These are phyloP conservation scores for Fusarium armeniacum DNA, from an alignment of 2,329 filamentous ascomycete genomes.

Conservation along the genomic window DNA sequence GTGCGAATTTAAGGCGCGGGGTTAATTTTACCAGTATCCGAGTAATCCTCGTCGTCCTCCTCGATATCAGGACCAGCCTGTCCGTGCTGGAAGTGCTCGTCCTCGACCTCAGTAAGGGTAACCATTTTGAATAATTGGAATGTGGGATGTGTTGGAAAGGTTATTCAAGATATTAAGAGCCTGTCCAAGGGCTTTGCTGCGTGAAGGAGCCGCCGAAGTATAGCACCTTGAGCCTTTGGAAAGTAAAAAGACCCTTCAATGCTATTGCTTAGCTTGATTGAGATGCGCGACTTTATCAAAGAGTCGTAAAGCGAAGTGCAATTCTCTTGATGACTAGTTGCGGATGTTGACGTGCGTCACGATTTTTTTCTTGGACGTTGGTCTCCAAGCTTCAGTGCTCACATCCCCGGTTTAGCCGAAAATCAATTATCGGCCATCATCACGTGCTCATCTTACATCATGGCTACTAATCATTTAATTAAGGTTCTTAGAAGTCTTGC, in stretches of 20 bases:
- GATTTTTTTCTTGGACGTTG: conserved; percentile 49
- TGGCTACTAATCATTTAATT: not conserved
- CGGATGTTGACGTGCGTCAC: conserved; percentile 47
- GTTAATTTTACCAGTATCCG: conserved; percentile 81
- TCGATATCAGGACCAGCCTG: conserved; percentile 82
- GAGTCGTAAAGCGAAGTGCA: conserved; percentile 28
- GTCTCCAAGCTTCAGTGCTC: conserved; percentile 13
- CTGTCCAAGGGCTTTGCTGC: conserved; percentile 25
- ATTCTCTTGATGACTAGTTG: conserved; percentile 38
- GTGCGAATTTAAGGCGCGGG: conserved; percentile 12
- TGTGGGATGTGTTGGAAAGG: conserved; percentile 10
- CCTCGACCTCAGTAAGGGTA: conserved; percentile 95
- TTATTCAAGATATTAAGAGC: conserved; percentile 23
- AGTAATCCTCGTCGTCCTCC: conserved; percentile 94
- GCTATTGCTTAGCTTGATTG: not conserved
- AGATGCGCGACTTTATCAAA: conserved; percentile 6
- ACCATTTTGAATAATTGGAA: conserved; percentile 76
- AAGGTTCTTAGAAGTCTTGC: not conserved
- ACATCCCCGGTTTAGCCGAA: conserved; percentile 46
- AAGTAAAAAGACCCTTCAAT: not conserved
- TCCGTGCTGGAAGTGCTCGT: conserved; percentile 88
- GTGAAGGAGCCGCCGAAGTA: conserved; percentile 5
- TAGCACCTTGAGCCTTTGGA: conserved; percentile 6
- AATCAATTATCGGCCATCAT: conserved; percentile 26
- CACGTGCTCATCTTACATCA: conserved; percentile 40